Evolutionary conservation across 129 eudicot genomes (phyloP).

Genomic region (Flaveria ramosissima): DNA sequence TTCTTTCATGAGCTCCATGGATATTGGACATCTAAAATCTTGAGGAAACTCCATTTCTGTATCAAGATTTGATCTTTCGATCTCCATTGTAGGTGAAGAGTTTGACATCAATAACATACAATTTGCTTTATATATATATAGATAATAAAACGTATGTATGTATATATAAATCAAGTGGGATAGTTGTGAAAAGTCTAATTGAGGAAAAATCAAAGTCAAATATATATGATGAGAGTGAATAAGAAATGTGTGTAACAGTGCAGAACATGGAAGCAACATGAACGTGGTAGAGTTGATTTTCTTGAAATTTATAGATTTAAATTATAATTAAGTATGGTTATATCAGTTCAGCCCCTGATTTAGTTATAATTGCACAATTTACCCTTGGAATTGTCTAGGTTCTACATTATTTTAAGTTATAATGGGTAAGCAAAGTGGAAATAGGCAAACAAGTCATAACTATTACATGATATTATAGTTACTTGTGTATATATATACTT

Average conservation of each 20-base stretch:
- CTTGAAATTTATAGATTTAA: conserved; percentile 10
- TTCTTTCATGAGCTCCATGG: conserved; percentile 87
- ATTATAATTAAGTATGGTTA: neutral
- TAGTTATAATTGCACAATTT: neutral
- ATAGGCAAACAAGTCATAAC: too few species aligned
- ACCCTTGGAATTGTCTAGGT: conserved; percentile 14
- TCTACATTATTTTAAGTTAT: neutral
- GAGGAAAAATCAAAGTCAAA: conserved; percentile 54
- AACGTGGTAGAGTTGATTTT: conserved; percentile 42
- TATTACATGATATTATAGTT: neutral
- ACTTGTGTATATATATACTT: too few species aligned
- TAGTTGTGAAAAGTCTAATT: conserved; percentile 28
- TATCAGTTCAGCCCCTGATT: conserved; percentile 16
- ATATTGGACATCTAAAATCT: conserved; percentile 82
- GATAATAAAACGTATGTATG: neutral
- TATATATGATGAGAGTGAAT: conserved; percentile 27
- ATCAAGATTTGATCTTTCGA: conserved; percentile 36
- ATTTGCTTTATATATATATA: conserved; percentile 1
- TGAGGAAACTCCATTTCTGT: conserved; percentile 61
- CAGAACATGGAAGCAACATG: conserved; percentile 45
- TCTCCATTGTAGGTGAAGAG: conserved; percentile 39
- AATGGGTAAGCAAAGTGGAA: too few species aligned
- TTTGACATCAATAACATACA: conserved; percentile 21
- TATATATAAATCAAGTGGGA: conserved; percentile 1
- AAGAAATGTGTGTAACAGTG: conserved; percentile 28